These are phyloP conservation scores for Ichthyophthirius multifiliis DNA, from an alignment of 169 alveolate genomes.

Conservation along the genomic window DNA sequence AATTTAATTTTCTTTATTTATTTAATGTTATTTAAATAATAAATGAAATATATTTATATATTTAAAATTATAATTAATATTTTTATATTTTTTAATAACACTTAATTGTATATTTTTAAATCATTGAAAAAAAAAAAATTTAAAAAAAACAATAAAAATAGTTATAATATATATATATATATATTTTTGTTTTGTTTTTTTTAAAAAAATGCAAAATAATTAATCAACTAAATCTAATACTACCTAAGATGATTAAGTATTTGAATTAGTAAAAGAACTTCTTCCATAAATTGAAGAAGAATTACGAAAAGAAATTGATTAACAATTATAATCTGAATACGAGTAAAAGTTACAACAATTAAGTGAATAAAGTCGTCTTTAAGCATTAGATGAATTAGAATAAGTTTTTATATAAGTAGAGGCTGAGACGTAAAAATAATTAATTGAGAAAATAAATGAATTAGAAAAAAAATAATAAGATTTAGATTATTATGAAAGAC, in stretches of 20 bases:
- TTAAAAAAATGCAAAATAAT: too few relatives aligned
- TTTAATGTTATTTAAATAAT: too few relatives aligned
- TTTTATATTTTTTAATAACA: too few relatives aligned
- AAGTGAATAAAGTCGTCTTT: not conserved
- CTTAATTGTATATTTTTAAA: too few relatives aligned
- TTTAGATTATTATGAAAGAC: not conserved
- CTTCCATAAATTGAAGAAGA: not conserved
- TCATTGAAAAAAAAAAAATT: too few relatives aligned
- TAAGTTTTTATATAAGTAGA: not conserved
- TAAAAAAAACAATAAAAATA: too few relatives aligned
- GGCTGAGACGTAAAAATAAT: not conserved
- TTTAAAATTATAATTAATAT: too few relatives aligned
- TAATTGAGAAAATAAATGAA: not conserved
- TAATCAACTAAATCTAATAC: too few relatives aligned
- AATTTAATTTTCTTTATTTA: too few relatives aligned
- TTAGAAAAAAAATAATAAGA: not conserved
- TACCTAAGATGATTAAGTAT: not conserved
- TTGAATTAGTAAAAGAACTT: not conserved
- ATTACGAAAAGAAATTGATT: not conserved
- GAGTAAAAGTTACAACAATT: not conserved
- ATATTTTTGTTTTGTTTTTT: too few relatives aligned
- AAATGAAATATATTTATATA: too few relatives aligned
- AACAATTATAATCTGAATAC: conserved; percentile 4
- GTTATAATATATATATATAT: too few relatives aligned
- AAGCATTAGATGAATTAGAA: conserved; percentile 14